Evolutionary conservation across 2,329 filamentous ascomycete genomes (phyloP), one percentile per base, ranked within the genome.

Genomic region (Aspergillus amoenus): DNA sequence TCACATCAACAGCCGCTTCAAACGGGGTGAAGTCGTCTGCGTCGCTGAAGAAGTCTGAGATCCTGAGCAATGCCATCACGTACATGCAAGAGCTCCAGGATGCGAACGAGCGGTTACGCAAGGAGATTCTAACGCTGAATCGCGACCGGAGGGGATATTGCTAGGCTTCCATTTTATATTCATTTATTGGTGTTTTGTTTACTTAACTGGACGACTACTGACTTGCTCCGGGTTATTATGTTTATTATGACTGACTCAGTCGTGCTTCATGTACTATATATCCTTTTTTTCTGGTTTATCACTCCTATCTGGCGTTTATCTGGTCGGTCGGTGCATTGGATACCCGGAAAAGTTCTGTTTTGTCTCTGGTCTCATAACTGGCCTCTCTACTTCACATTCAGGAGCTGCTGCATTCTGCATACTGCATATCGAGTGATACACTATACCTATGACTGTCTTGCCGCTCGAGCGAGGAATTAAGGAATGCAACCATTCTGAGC

Each of bases 41-140:
- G 3, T 71, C 70, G 21, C 59, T 74, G 17, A 74, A 74, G 56
- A 74, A 74, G 54, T 74, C 72, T 0, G 72, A 74, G 58, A 74
- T 74, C 49, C 64, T 74, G 39, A 67, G 64, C 42, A 73, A 73
- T 51, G 72, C 72, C 2, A 67, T 74, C 15, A 59, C 68, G 8
- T 74, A 74, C 49, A 74, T 74, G 61, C 70, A 73, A 40, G 60
- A 68, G 15, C 56, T 74, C 24, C 71, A 74, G 52, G 69, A 73
- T 27, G 67, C 72, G 51, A 74, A 73, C 42, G 64, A 66, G 43
- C 60, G 66, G 2, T 48, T 73, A 32, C 67, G 66, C 34, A 72
- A 73, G 62, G 72, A 74, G 59, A 39, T 74, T 30, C 58, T 62
- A 0, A n/a, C 71, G 15, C 22, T 71, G 21, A 71, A 69, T 54